Percentiles rank a stretch among this genome's conserved stretches.
These are phyloP conservation scores for Medicago ruthenica DNA, from an alignment of 306 rosid species.

Conservation along the genomic window DNA sequence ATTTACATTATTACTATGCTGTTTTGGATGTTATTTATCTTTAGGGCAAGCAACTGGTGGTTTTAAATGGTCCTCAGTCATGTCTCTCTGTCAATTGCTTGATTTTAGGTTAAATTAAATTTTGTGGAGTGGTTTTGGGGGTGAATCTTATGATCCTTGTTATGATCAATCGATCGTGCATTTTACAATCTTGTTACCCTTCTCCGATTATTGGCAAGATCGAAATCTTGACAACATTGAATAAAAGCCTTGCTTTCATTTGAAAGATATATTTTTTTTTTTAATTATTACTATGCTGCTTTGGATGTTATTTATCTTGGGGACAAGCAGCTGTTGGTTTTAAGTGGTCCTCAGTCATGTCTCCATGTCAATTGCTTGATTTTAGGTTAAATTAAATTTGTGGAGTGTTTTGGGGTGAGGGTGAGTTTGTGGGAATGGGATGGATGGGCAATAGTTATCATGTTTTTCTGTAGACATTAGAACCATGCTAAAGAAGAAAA, in stretches of 20 bases:
- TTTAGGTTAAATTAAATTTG: conserved; percentile 28
- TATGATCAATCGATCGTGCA: background rate
- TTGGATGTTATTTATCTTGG: background rate
- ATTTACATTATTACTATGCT: background rate
- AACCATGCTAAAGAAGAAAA: conserved; percentile 25
- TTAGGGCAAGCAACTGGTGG: conserved; percentile 18
- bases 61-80: conserved; percentile 14
- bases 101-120: conserved; percentile 26
- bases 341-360: background rate
- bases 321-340: conserved; percentile 28
- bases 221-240: background rate
- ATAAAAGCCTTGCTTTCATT: conserved; percentile 15
- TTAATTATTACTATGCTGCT: background rate
- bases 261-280: background rate
- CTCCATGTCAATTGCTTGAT: conserved; percentile 17
- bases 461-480: conserved; percentile 20
- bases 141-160: background rate
- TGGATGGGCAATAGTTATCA: conserved; percentile 23
- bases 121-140: background rate
- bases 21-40: conserved; percentile 10
- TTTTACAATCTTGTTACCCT: background rate
- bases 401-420: background rate
- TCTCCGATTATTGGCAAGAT: conserved; percentile 8
- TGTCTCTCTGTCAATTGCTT: conserved; percentile 15
- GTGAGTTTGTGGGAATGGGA: conserved; percentile 30